Evolutionary conservation across 2,329 filamentous ascomycete genomes (phyloP), one percentile per base, ranked within the genome.

Genomic region (Berkeleyomyces basicola): DNA sequence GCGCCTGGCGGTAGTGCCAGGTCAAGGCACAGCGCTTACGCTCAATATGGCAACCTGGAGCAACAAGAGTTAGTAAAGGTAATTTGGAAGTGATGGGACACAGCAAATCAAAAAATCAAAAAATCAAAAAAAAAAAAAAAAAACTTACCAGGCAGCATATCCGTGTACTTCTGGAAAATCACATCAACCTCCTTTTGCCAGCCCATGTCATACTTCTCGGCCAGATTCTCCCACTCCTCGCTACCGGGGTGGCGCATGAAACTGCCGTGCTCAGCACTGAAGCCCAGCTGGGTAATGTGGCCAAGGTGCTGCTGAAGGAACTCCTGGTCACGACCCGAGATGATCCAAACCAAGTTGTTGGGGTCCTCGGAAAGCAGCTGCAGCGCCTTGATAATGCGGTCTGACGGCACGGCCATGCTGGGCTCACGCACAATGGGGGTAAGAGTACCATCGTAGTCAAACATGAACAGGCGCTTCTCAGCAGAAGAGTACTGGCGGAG

Each of bases 401-500:
- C 86, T 0, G 91, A 92, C 0, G 93, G 93, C 46, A 96, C 85
- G 2, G 93, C 93, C 4, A 90, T 85, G 67, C 87, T 85, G 1
- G 93, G 93, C 70, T 97, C 90, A 68, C 87, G 86, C 62, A 97
- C 93, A 68, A 99, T 97, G 0, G 91, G 89, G 3, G 93, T 97
- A 62, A 99, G 80, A 0, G 93, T 99, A 58, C 93, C 93, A 71
- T 99, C 93, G 70, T 99, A 99, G 75, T 99, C 93, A 71, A 97
- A 96, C 88, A 99, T 92, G 77, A 97, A 96, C 2, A 99, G 78
- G 9, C 93, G 84, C 74, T 88, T 89, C 66, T 81, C 81, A 3
- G 90, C 84, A 46, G 80, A 77, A 65, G 84, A 82, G 73, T 96
- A 97, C 65, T 85, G 85, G 62, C 79, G 76, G 44, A 95, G 77